Evolutionary conservation across 208 protist genomes (phyloP), one percentile per base, ranked within the genome.

Genomic region (Acanthamoeba quina): DNA sequence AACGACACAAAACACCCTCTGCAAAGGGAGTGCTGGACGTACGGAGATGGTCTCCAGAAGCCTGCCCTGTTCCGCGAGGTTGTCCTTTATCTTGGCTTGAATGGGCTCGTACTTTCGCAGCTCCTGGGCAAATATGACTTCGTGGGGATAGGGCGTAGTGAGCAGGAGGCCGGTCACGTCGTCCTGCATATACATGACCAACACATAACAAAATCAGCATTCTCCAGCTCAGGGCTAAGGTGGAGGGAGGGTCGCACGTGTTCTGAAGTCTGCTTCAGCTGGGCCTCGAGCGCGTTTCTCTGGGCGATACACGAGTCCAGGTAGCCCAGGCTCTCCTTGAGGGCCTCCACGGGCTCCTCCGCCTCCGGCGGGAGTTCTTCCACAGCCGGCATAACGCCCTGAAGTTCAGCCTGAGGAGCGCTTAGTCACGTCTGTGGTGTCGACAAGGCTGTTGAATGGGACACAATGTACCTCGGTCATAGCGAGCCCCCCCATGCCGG

Each of bases 101-200:
- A 88, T 37, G n/a, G 47, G 17, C 5, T 88, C 80, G 19, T 88
- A 88, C 52, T 88, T 88, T 31, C 80, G 80, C n/a, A 88, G 80
- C 80, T 88, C 80, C 54, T 88, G 52, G 6, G 47, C 31, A 5
- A 66, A 88, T 17, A 88, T 88, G 47, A 88, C 52, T 37, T 88
- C 80, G n/a, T 56, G 80, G 17, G 41, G 52, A 26, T 88, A 66
- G 41, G 47, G 52, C 17, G 80, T 66, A 1, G 80, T 54, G 7
- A 88, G 41, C 31, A 88, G 52, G 9, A 88, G 3, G 3, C 52
- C 47, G 0, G 80, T 64, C 15, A 88, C 54, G 34, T 88, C 80
- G 34, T 88, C 80, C 80, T 88, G 34, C 26, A 49, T 47, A 15
- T 52, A 13, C 31, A 24, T 17, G 4, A 41, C 34, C n/a, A n/a